Conservation (phyloP, 1,284 basidiomycete genomes). For the Ustilago curta region DNA sequence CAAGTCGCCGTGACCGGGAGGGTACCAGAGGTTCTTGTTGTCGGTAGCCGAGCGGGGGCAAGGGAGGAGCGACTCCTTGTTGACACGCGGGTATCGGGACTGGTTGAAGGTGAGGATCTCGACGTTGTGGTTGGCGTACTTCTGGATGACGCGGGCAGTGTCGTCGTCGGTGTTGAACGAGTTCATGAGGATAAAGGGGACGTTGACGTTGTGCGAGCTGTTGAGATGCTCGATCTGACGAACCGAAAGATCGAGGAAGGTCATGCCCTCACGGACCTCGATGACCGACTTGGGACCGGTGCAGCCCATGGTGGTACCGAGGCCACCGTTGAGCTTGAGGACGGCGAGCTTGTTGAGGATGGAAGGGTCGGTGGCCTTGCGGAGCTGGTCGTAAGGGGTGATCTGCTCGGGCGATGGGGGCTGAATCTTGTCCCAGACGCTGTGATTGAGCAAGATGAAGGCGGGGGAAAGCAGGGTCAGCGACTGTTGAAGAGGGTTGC, state of each 20-base stretch:
- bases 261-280: conserved; percentile 85
- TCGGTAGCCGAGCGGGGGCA: conserved; percentile 86
- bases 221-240: conserved; percentile 91
- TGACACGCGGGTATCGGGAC: conserved; percentile 96
- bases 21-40: conserved; percentile 93
- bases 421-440: conserved; percentile 97
- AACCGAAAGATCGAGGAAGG: conserved; percentile 96
- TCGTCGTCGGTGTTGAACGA: conserved; percentile 91
- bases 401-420: conserved; percentile 94
- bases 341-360: conserved; percentile 80
- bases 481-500: background rate
- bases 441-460: conserved; percentile 68
- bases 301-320: conserved; percentile 93
- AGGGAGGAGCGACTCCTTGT: conserved; percentile 92
- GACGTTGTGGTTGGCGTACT: conserved; percentile 84
- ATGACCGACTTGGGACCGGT: conserved; percentile 76
- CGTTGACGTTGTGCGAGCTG: conserved; percentile 77
- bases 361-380: conserved; percentile 62
- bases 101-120: conserved; percentile 84
- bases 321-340: conserved; percentile 98
- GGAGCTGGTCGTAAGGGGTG: conserved; percentile 83
- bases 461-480: background rate
- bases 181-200: conserved; percentile 99
- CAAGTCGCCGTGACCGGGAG: conserved; percentile 97
- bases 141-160: conserved; percentile 85